Evolutionary conservation across 208 protist genomes (phyloP), one percentile per base, ranked within the genome.

Genomic region (Borovskyia barvae): DNA sequence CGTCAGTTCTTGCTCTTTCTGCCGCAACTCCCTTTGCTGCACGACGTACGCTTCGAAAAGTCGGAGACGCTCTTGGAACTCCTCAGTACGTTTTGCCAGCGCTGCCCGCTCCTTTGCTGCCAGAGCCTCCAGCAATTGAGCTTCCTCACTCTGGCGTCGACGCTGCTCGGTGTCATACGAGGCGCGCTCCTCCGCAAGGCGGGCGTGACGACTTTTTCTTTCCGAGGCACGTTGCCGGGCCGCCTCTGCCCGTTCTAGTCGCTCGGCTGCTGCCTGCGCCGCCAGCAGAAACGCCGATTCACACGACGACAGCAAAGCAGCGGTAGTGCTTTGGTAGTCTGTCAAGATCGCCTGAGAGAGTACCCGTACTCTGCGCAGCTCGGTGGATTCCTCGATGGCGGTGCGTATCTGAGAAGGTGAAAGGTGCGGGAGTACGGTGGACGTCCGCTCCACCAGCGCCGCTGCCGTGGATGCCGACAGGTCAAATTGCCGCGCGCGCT

Each of bases 51-150:
- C 55, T 11, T 60, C 59, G 11, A 92, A 67, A 2, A 68, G 62
- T 9, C 56, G 56, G 25, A 94, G 68, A 14, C 87, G 81, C 28
- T 74, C 60, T 51, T 91, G 84, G 43, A 87, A 81, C 61, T 94
- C 81, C 11, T 68, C 40, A 24, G 66, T 65, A 19, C 48, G 66
- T 42, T 70, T 68, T 20, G 57, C 55, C 26, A 72, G 61, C 8
- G 73, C 58, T 24, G 64, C 80, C 5, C 69, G 66, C n/a, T 29
- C 62, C 41, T 60, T 58, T 14, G 41, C 36, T 19, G 45, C 64
- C 2, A 24, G 58, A 1, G 41, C 63, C 7, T 20, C 41, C 17
- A 33, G 70, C n/a, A 45, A 19, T 40, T 70, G 64, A 12, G 66
- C 67, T 45, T 75, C 72, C 8, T 25, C 51, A 32, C 40, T 65